Percentiles rank a stretch among this genome's conserved stretches.
These are phyloP conservation scores for Chlorella sp. DNA, from an alignment of 139 green algal species.

Conservation along the genomic window DNA sequence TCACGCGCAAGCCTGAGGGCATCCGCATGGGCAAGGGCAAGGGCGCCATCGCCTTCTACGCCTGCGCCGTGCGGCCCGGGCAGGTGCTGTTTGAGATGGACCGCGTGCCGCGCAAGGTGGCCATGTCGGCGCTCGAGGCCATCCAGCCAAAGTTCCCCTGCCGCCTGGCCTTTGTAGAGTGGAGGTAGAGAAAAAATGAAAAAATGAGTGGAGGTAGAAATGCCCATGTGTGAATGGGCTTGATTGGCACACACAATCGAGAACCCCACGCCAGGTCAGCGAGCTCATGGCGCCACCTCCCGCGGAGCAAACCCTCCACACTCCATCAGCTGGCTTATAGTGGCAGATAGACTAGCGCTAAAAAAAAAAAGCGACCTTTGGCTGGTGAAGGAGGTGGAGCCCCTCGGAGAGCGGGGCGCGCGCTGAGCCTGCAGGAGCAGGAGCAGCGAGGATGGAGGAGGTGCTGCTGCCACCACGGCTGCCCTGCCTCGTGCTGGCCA, in stretches of 20 bases:
- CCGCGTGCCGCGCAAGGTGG: constrained; percentile 21
- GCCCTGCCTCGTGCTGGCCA: not conserved
- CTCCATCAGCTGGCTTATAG: too few species aligned
- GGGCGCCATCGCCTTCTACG: constrained; percentile 46
- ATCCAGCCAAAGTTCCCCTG: constrained; percentile 42
- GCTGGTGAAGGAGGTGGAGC: not conserved
- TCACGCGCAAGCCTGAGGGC: constrained; percentile 44
- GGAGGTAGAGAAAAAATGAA: constrained; percentile 13
- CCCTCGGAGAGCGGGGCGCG: too few species aligned
- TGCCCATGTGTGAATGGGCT: too few species aligned
- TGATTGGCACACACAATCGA: too few species aligned
- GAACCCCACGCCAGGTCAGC: too few species aligned
- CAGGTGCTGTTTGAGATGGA: constrained; percentile 57
- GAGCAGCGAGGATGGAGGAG: not conserved
- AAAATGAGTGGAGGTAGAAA: not conserved
- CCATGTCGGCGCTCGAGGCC: constrained; percentile 16
- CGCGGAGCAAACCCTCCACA: too few species aligned
- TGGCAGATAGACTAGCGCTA: not conserved
- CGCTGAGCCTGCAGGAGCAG: too few species aligned
- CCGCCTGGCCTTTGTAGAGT: constrained; percentile 43
- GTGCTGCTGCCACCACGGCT: not conserved
- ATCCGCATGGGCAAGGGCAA: constrained; percentile 64
- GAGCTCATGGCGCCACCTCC: too few species aligned
- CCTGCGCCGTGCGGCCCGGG: constrained; percentile 29
- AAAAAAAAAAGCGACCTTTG: too few species aligned